Base-by-base conservation (phyloP, 2,329 filamentous ascomycete genomes). In the Teratosphaeria epicoccoides region DNA sequence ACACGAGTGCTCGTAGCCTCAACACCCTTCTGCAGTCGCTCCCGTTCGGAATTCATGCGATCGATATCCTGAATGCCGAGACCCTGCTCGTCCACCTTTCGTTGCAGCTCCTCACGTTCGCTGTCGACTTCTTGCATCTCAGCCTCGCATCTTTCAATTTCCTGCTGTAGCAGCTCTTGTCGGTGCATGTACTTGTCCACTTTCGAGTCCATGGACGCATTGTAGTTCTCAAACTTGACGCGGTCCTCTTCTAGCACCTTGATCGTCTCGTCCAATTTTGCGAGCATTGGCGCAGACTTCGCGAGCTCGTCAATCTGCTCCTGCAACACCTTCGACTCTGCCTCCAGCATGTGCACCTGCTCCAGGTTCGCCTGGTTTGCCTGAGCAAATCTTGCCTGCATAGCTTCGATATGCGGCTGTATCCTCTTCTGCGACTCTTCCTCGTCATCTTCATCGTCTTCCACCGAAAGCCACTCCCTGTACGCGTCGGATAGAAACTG, bases 51-150 rank as follows among this genome's bases (percentile, higher is more conserved):
- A 61, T 89, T 95, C 91, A 98, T 96, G 69, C 93, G 88, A 77
- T 98, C 93, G 66, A 98, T 97, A 78, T 98, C 93, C 71, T 93
- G 87, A 71, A 96, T 94, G 63, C 89, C 94, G 67, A 98, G 90
- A 2, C 93, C 93, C 66, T 95, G 88, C 60, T 85, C 84, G 68
- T 97, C 93, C 24, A 98, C 89, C 25, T 86, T 83, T 53, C 85
- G 83, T 67, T 97, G 91, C 9, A 98, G 77, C 25, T 79, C 78
- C 43, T 81, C 74, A 55, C 88, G 82, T 68, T 98, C 93, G 14
- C 86, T 83, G 58, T 97, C 90, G 0, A 85, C 86, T 61, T 88
- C 85, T 53, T 80, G 78, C 28, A 95, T 73, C 62, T 95, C 89
- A 7, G 77, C 72, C 50, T 84, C 75, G 22, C 88, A 79, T 66